A percentile compares a stretch with the other conserved stretches of the same genome.
Evolutionary conservation across 139 green algal genomes (phyloP).

Genomic region (Diplosphaera chodatii): DNA sequence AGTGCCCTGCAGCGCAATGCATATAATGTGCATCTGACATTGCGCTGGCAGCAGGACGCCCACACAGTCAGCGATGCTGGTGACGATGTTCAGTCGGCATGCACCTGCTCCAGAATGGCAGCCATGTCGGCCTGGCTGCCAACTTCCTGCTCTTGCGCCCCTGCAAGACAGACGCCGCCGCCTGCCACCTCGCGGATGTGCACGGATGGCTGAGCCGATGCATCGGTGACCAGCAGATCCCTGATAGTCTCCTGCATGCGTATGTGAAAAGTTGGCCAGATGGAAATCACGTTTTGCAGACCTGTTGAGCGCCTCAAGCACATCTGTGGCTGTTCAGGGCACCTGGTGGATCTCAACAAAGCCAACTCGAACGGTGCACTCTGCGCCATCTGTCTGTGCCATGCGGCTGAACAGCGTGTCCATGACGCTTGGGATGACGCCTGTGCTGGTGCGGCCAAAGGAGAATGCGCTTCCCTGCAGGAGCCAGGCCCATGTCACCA

Average conservation of each 20-base stretch:
- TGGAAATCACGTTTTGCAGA: too few relatives aligned
- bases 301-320: too few relatives aligned
- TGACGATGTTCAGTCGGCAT: too few relatives aligned
- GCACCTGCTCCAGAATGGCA: conserved; percentile 58
- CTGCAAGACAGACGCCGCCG: conserved; percentile 69
- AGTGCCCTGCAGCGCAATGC: conserved; percentile 59
- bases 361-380: conserved; percentile 73
- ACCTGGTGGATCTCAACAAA: conserved; percentile 95
- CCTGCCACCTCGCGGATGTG: conserved; percentile 70
- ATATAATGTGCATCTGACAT: too few relatives aligned
- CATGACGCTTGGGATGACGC: conserved; percentile 82
- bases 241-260: conserved; percentile 72
- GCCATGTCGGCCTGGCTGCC: conserved; percentile 67
- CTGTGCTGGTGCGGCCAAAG: conserved; percentile 25
- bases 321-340: too few relatives aligned
- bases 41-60: too few relatives aligned
- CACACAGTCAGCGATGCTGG: background rate
- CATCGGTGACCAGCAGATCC: conserved; percentile 60
- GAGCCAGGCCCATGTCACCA: too few relatives aligned
- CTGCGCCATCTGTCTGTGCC: conserved; percentile 19
- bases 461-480: conserved; percentile 54
- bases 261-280: too few relatives aligned
- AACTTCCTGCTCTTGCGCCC: conserved; percentile 76
- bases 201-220: conserved; percentile 28
- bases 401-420: conserved; percentile 70